These are phyloP conservation scores for Globisporangium apiculatum DNA, from an alignment of 352 stramenopile species.

Conservation along the genomic window DNA sequence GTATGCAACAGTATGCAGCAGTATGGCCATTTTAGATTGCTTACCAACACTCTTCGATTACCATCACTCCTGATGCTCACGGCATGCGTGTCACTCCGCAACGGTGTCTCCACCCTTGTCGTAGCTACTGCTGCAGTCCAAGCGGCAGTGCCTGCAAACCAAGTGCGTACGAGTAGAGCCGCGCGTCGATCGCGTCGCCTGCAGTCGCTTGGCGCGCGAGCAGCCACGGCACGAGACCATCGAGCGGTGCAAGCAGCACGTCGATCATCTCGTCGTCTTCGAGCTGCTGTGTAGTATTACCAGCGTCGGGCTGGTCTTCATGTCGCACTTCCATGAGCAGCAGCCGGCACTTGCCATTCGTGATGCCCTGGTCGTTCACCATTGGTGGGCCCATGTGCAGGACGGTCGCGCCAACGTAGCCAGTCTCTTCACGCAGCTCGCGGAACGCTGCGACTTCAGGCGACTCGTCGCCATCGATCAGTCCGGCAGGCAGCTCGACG, in stretches of 20 bases:
- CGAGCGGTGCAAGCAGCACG: constrained; percentile 47
- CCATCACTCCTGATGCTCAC: too few species aligned
- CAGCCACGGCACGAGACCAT: constrained; percentile 63
- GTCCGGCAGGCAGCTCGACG: constrained; percentile 87
- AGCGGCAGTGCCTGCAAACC: constrained; percentile 1
- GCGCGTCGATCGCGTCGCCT: constrained; percentile 1
- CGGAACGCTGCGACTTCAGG: constrained; percentile 63
- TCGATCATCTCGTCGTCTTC: constrained; percentile 71
- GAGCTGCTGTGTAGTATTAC: constrained; percentile 29
- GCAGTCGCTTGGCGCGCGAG: background rate
- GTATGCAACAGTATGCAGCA: too few species aligned
- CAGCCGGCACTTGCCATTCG: constrained; percentile 61
- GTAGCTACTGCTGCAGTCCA: background rate
- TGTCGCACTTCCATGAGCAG: constrained; percentile 49
- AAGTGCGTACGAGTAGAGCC: background rate
- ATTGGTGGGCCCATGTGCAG: constrained; percentile 63
- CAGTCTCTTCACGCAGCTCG: constrained; percentile 89
- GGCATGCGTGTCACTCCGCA: too few species aligned
- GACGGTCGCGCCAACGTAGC: constrained; percentile 23
- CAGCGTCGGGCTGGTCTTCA: constrained; percentile 21
- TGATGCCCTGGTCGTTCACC: constrained; percentile 78
- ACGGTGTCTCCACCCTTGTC: too few species aligned
- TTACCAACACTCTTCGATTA: too few species aligned
- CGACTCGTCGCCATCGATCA: constrained; percentile 85
- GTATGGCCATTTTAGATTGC: too few species aligned